Conservation (phyloP, 75 land plant species). For the Pinus albicaulis region DNA sequence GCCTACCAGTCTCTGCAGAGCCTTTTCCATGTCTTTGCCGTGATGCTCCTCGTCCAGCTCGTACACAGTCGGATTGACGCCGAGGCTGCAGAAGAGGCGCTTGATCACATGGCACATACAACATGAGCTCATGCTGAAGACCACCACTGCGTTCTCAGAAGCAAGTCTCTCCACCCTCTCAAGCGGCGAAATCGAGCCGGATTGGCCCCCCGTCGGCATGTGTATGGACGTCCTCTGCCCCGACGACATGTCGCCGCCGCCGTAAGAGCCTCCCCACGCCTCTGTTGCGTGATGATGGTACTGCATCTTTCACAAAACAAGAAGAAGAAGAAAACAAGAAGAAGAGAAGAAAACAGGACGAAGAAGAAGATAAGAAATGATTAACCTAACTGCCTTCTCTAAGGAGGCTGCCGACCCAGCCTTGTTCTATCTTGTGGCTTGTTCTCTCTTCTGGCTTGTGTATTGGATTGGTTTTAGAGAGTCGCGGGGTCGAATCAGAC, state of each 20-base stretch:
- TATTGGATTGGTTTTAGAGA: not conserved
- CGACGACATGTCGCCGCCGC: not conserved
- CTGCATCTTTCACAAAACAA: not conserved
- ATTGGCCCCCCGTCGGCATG: not conserved
- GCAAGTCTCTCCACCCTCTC: conserved; percentile 54
- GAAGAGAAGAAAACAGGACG: not conserved
- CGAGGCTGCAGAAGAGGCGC: conserved; percentile 68
- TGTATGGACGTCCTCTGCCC: not conserved
- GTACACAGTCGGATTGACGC: conserved; percentile 63
- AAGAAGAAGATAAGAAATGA: not conserved
- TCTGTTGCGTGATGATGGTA: conserved; percentile 5
- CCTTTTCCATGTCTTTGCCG: conserved; percentile 60
- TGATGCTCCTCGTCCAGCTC: conserved; percentile 70
- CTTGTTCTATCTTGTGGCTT: too few species aligned
- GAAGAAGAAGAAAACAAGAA: not conserved
- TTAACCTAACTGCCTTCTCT: too few species aligned
- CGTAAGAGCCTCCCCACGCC: conserved; percentile 8
- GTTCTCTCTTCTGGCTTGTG: not conserved
- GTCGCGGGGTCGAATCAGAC: not conserved
- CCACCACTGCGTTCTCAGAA: conserved; percentile 69
- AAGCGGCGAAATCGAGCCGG: conserved; percentile 23
- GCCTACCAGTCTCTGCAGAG: conserved; percentile 47
- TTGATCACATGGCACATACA: conserved; percentile 88
- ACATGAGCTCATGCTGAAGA: conserved; percentile 72
- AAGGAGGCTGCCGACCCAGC: too few species aligned